Evolutionary conservation across 257 asterid species (phyloP), one percentile per base, ranked within the genome.

Genomic region (Solanum dulcamara): DNA sequence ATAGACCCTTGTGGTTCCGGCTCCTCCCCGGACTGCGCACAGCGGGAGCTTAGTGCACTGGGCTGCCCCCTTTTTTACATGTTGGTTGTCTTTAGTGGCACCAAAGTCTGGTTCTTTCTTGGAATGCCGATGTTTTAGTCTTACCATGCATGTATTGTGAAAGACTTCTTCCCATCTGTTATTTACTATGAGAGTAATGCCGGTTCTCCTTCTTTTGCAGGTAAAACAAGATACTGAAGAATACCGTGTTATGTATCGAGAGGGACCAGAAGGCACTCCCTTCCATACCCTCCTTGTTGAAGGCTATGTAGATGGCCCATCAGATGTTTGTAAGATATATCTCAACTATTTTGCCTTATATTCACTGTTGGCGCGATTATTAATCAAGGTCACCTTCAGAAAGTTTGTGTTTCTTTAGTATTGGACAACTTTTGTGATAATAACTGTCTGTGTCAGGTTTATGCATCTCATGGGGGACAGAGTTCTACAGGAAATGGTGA

Each of bases 201-300:
- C 70, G 55, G 0, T 26, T 75, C 70, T 59, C 81, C 68, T 53
- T 67, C 8, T 84, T 85, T 81, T 87, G 79, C 91, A 94, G 99
- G 87, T 96, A 84, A 95, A 96, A 87, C 93, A 93, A 87, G 99
- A 96, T 86, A 90, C 96, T 3, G 96, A 94, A 82, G 99, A 95
- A 53, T 88, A 89, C 40, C 93, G 99, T 42, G 98, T 96, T 42
- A 96, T 96, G 99, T 96, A 96, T 87, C 87, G 95, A 86, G 98
- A 93, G 90, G 99, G 99, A 66, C 96, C 94, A 28, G 96, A 92
- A 80, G 98, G 96, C 85, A 93, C 97, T 84, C 99, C 98, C 10
- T 91, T 91, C 72, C 98, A 96, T 62, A 89, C 97, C 48, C 88
- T 96, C 79, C 98, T 96, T 38, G 95, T 86, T 44, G 99, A 96